Percentiles rank a stretch among this genome's conserved stretches.
These are phyloP conservation scores for Vigna unguiculata DNA, from an alignment of 306 rosid genomes.

Conservation along the genomic window DNA sequence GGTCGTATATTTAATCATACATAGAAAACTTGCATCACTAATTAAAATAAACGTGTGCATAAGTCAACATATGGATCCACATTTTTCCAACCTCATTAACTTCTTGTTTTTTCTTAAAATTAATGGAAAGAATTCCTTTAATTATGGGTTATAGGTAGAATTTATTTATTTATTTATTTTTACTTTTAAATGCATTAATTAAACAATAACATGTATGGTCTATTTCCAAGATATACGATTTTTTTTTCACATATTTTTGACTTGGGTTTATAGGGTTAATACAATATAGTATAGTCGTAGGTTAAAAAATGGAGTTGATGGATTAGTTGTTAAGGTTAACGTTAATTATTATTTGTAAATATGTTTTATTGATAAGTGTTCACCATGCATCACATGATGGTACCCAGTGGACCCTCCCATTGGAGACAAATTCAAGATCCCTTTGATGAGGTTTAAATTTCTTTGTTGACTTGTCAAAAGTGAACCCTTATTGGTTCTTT, in stretches of 20 bases:
- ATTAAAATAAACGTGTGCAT: background rate
- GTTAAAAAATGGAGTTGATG: background rate
- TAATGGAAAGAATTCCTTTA: too few relatives aligned
- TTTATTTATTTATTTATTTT: too few relatives aligned
- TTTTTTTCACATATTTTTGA: too few relatives aligned
- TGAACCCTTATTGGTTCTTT: background rate
- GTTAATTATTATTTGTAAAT: background rate
- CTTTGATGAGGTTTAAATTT: background rate
- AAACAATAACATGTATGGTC: too few relatives aligned
- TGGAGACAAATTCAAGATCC: constrained; percentile 2
- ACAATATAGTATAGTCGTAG: too few relatives aligned
- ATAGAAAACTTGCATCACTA: background rate
- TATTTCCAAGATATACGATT: too few relatives aligned
- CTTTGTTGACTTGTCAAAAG: background rate
- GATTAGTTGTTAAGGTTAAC: background rate
- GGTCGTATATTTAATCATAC: background rate
- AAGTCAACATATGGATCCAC: constrained; percentile 9
- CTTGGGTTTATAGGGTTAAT: too few relatives aligned
- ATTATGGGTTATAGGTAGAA: too few relatives aligned
- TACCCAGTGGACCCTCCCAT: background rate
- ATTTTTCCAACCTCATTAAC: background rate
- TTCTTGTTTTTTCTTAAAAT: background rate
- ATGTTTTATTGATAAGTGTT: background rate
- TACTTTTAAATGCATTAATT: too few relatives aligned
- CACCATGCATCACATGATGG: constrained; percentile 12